phyloP scores from a whole-genome alignment of 495 filamentous ascomycete species.

The Penicillium daleae region DNA sequence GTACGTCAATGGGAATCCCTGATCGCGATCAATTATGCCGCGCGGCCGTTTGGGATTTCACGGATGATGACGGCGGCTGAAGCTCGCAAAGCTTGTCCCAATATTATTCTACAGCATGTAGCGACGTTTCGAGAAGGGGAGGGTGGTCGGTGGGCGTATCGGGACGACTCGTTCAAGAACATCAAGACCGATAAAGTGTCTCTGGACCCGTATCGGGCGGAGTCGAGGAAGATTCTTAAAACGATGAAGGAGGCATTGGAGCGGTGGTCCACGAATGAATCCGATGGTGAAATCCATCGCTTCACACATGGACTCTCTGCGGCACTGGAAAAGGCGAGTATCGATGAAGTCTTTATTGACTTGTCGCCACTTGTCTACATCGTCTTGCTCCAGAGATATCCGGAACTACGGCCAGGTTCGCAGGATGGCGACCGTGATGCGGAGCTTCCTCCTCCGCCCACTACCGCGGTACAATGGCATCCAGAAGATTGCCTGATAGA shows the following conservation, averaged over 20 bases:
- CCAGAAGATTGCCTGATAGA: conserved; percentile 75
- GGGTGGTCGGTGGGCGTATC: conserved; percentile 82
- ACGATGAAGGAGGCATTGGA: conserved; percentile 75
- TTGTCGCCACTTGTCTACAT: conserved; percentile 79
- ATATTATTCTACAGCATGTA: conserved; percentile 86
- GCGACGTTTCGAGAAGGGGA: conserved; percentile 95
- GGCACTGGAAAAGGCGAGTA: conserved; percentile 85
- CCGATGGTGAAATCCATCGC: conserved; percentile 37
- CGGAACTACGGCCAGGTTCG: conserved; percentile 65
- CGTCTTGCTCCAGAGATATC: conserved; percentile 76
- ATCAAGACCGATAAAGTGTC: conserved; percentile 91
- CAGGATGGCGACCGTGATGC: conserved; percentile 74
- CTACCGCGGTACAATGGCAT: conserved; percentile 79
- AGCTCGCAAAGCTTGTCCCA: conserved; percentile 86
- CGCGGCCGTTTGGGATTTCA: conserved; percentile 75
- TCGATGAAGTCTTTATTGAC: conserved; percentile 93
- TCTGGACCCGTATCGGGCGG: conserved; percentile 86
- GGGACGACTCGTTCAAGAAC: conserved; percentile 70
- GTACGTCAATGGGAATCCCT: conserved; percentile 83
- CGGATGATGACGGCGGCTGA: conserved; percentile 75
- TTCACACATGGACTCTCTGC: conserved; percentile 55
- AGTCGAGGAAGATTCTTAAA: conserved; percentile 80
- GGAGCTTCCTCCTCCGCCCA: conserved; percentile 71
- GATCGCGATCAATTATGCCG: conserved; percentile 95
- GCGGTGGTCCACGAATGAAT: conserved; percentile 30